Evolutionary conservation across 2,329 filamentous ascomycete species (phyloP).

Genomic region (Colletotrichum camelliae): DNA sequence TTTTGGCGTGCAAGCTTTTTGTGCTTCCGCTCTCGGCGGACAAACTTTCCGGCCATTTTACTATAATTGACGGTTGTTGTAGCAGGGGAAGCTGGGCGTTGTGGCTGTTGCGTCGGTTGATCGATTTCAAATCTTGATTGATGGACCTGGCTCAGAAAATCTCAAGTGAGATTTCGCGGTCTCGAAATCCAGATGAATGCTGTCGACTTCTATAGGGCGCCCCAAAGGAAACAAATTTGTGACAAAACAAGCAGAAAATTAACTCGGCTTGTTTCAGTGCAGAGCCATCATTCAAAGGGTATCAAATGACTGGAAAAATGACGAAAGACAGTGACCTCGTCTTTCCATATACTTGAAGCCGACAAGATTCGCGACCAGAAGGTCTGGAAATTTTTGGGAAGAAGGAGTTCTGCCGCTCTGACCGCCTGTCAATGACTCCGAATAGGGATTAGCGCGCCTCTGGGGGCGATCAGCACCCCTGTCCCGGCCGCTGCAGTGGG

Average conservation of each 20-base stretch:
- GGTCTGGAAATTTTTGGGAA: conserved; percentile 38
- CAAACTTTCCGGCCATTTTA: conserved; percentile 57
- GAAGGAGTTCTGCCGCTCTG: conserved; percentile 37
- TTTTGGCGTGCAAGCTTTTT: conserved; percentile 70
- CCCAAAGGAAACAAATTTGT: neutral
- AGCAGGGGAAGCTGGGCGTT: neutral
- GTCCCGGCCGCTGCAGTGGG: neutral
- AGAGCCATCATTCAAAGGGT: neutral
- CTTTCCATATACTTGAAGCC: neutral
- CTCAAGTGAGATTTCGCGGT: neutral
- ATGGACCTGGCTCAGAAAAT: neutral
- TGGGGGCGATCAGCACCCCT: conserved; percentile 29
- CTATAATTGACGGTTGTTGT: neutral
- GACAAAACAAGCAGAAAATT: neutral
- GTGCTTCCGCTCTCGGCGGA: conserved; percentile 71
- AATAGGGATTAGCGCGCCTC: conserved; percentile 40
- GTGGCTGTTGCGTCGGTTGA: neutral
- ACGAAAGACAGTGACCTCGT: neutral
- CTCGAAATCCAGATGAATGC: neutral
- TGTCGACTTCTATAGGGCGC: neutral
- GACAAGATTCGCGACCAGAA: conserved; percentile 4
- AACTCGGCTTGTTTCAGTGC: neutral
- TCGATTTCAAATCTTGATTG: neutral
- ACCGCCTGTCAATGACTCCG: conserved; percentile 38
- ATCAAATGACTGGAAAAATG: neutral